Evolutionary conservation across 164 flowering plant species (phyloP), one percentile per base, ranked within the genome.

Genomic region (Magnolia kwangsiensis): DNA sequence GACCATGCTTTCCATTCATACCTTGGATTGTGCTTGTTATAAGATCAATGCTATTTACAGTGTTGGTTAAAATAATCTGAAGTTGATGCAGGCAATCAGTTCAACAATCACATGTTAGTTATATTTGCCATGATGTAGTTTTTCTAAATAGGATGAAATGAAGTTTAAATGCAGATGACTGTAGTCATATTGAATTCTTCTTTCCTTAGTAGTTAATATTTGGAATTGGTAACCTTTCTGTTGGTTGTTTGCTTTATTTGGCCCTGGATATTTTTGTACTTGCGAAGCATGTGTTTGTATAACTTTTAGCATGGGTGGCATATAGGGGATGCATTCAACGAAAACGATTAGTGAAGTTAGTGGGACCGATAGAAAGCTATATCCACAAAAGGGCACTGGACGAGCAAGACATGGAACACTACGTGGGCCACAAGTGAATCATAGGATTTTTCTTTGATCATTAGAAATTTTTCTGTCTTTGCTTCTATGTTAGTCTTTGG

Each of bases 391-490:
- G n/a, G n/a, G n/a, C n/a, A n/a, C n/a, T n/a, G n/a, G n/a, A n/a
- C n/a, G n/a, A n/a, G n/a, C n/a, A n/a, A n/a, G n/a, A n/a, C n/a
- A n/a, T n/a, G n/a, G n/a, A n/a, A n/a, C n/a, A n/a, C 74, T 89
- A 82, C 97, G 98, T 77, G 97, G 97, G 49, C 94, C 95, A 24
- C 99, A 96, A 94, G 99, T 94, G 76, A 75, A 77, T 74, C 23
- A 64, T 78, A 18, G 14, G 31, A 49, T 65, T 67, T 75, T 4
- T 58, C 29, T 51, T 8, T 80, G 67, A 20, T 55, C 14, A 58
- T 21, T 45, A 19, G 59, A 51, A 9, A 21, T 29, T 51, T n/a
- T 23, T 8, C 3, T 67, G 18, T 66, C 13, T 50, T 67, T 18
- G 49, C 24, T 18, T 3, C 72, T 59, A 27, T 21, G 23, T 69